Conservation (phyloP, 1,284 basidiomycete genomes). For the Ceratobasidium sp. region DNA sequence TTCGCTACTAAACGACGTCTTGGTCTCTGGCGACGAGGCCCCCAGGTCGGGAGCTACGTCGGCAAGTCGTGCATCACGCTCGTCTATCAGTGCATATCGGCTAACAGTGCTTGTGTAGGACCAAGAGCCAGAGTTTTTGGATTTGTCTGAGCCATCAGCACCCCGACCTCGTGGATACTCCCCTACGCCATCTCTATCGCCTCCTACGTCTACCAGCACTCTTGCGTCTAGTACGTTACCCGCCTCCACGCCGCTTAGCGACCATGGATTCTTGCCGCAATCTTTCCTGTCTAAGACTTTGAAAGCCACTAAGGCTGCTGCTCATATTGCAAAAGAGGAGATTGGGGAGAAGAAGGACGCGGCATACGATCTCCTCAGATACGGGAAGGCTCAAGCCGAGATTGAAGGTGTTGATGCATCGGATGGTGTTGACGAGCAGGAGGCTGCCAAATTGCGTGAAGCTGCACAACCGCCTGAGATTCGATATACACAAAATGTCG, state of each 20-base stretch:
- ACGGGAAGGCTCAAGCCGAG: constrained; percentile 14
- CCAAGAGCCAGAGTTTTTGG: constrained; percentile 70
- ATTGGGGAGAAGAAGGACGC: constrained; percentile 36
- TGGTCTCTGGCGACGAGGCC: constrained; percentile 26
- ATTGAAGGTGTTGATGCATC: constrained; percentile 29
- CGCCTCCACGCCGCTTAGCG: constrained; percentile 24
- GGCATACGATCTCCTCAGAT: constrained; percentile 33
- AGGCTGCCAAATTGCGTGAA: constrained; percentile 60
- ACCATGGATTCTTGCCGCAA: constrained; percentile 13
- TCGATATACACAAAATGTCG: constrained; percentile 69
- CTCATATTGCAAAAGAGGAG: constrained; percentile 33
- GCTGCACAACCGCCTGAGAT: constrained; percentile 65
- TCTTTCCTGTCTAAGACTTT: constrained; percentile 32
- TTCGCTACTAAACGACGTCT: constrained; percentile 9
- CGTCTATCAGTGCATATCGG: background rate
- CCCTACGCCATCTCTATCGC: constrained; percentile 35
- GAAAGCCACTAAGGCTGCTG: constrained; percentile 31
- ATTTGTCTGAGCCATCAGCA: constrained; percentile 52
- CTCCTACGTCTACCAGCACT: constrained; percentile 34
- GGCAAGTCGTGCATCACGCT: background rate
- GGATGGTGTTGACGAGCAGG: constrained; percentile 28
- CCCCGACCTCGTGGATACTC: constrained; percentile 37
- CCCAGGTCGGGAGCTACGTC: constrained; percentile 23
- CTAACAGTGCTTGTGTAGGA: constrained; percentile 35
- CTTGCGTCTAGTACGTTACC: constrained; percentile 25